These are phyloP conservation scores for Apiospora pterosperma DNA, from an alignment of 2,329 filamentous ascomycete species.

Conservation along the genomic window DNA sequence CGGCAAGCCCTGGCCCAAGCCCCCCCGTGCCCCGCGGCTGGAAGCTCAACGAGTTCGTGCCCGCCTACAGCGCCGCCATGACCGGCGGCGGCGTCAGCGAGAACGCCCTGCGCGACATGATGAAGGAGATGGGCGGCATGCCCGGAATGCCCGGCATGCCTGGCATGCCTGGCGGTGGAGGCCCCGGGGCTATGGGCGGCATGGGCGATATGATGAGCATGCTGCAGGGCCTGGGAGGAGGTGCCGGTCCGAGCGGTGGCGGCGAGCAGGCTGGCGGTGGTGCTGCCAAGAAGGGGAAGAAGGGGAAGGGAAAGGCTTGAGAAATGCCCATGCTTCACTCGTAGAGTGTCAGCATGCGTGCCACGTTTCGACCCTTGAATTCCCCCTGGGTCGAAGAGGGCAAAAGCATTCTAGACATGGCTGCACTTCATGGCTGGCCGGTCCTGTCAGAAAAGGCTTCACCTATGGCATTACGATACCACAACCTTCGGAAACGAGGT, in stretches of 20 bases:
- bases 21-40: slow-evolving; percentile 80
- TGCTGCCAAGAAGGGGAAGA: slow-evolving; percentile 45
- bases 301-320: slow-evolving; percentile 41
- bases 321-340: not conserved
- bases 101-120: slow-evolving; percentile 94
- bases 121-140: slow-evolving; percentile 77
- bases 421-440: not conserved
- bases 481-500: slow-evolving; percentile 15
- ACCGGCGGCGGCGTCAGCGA: slow-evolving; percentile 92
- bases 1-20: slow-evolving; percentile 66
- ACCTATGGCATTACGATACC: slow-evolving; percentile 9
- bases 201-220: slow-evolving; percentile 15
- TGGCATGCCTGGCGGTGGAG: slow-evolving; percentile 19
- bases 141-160: slow-evolving; percentile 23
- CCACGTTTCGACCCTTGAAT: not conserved
- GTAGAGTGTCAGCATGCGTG: not conserved
- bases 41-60: slow-evolving; percentile 83
- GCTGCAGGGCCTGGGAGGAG: slow-evolving; percentile 12
- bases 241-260: slow-evolving; percentile 9
- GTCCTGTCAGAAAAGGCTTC: not conserved
- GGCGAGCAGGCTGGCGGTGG: slow-evolving; percentile 16
- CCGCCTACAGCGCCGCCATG: slow-evolving; percentile 83
- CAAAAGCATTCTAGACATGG: not conserved
- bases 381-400: not conserved
- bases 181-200: slow-evolving; percentile 19